Evolutionary conservation across 2,329 filamentous ascomycete species (phyloP), one percentile per base, ranked within the genome.

Genomic region (Aspergillus udagawae): DNA sequence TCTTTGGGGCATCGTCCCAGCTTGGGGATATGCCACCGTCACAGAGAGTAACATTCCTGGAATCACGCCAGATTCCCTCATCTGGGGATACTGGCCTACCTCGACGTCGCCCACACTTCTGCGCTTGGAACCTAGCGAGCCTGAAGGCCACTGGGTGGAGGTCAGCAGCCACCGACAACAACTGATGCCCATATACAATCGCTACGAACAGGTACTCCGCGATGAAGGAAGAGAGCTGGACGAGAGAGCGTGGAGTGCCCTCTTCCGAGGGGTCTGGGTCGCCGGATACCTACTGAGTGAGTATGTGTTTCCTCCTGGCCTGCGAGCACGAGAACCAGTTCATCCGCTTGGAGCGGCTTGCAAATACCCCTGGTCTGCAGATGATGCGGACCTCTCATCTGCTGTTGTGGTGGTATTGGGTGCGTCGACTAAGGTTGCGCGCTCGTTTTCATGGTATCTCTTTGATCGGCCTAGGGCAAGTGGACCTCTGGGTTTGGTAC

Each of bases 1-100:
- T 2, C 61, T 65, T n/a, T 81, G 78, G 67, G 79, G 77, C 9
- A 75, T 79, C 58, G 75, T 77, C 28, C 74, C 75, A 41, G 76
- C 72, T 21, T 82, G 79, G 79, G 80, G 80, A 0, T 81, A 77
- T 56, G 79, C 71, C 10, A 65, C 70, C 47, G 73, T 81, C 17
- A 47, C 77, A 3, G 75, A 77, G 6, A 78, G 74, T 35, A 79
- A 68, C 0, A 62, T 76, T 5, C 49, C 67, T 2, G 63, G 56
- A 3, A 67, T 80, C 3, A 53, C 66, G 1, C 42, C 57, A 2
- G 77, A 73, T 5, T 67, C 68, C 2, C 62, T 72, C 7, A 52
- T 81, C 0, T 81, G 63, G 53, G 80, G 79, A 0, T 80, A 73
- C 60, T 73, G 78, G 60, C 77, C 79, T 0, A 74, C 77, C 14